Evolutionary conservation across 805 yeast genomes (phyloP).

Genomic region (Saturnispora serradocipensis): DNA sequence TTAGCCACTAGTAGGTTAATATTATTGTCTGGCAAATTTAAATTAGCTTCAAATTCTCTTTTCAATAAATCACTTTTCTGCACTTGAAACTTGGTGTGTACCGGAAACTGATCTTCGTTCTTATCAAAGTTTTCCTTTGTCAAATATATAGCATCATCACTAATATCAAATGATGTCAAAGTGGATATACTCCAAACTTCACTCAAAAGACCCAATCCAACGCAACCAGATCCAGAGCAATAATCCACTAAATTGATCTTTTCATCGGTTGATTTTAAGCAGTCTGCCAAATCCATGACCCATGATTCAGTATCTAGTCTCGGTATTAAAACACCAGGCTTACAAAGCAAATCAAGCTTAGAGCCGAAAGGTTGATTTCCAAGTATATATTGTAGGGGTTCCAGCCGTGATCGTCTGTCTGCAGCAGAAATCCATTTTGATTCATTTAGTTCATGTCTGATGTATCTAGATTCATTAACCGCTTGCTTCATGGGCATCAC

Average conservation of each 20-base stretch:
- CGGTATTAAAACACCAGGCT: slow-evolving; percentile 69
- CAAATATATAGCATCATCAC: slow-evolving; percentile 41
- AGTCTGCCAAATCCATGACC: slow-evolving; percentile 38
- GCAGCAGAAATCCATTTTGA: slow-evolving; percentile 45
- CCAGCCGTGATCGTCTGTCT: slow-evolving; percentile 36
- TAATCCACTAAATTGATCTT: slow-evolving; percentile 40
- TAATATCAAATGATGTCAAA: slow-evolving; percentile 46
- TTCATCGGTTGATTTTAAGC: slow-evolving; percentile 6
- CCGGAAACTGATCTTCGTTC: slow-evolving; percentile 6
- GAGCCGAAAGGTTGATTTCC: slow-evolving; percentile 82
- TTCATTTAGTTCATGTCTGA: slow-evolving; percentile 44
- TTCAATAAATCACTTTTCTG: slow-evolving; percentile 9
- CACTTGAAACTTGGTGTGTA: not conserved
- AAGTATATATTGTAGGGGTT: slow-evolving; percentile 78
- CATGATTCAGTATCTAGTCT: slow-evolving; percentile 96
- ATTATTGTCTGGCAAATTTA: slow-evolving; percentile 3
- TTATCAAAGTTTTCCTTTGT: slow-evolving; percentile 35
- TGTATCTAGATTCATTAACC: slow-evolving; percentile 54
- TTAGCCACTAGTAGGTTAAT: slow-evolving; percentile 65
- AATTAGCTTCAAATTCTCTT: slow-evolving; percentile 8
- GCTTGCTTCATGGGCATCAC: slow-evolving; percentile 31
- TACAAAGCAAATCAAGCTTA: slow-evolving; percentile 47
- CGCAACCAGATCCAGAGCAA: slow-evolving; percentile 88
- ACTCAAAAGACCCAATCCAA: slow-evolving; percentile 45
- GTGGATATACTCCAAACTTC: slow-evolving; percentile 17